These are phyloP conservation scores for Solanum habrochaites DNA, from an alignment of 257 asterid species.

Conservation along the genomic window DNA sequence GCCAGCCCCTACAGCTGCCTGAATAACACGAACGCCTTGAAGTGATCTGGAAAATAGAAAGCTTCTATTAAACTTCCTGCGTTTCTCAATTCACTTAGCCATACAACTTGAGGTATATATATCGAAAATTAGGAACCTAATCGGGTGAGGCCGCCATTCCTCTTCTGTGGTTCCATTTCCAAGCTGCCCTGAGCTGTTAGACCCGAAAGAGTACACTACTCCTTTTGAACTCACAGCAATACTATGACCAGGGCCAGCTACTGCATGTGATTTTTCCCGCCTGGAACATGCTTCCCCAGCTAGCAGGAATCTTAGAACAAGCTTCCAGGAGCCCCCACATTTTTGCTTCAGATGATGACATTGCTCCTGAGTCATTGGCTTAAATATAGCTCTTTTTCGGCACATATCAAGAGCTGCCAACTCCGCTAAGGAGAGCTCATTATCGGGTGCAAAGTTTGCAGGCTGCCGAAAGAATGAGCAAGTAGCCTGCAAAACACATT, in stretches of 20 bases:
- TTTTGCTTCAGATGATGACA: constrained; percentile 44
- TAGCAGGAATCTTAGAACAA: constrained; percentile 75
- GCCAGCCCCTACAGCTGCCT: constrained; percentile 92
- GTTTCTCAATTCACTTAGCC: not conserved
- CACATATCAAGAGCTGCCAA: constrained; percentile 99
- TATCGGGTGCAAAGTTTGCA: constrained; percentile 72
- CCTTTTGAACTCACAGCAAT: constrained; percentile 82
- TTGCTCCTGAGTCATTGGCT: constrained; percentile 66
- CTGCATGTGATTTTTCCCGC: constrained; percentile 91
- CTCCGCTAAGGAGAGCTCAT: constrained; percentile 84
- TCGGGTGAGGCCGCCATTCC: constrained; percentile 62
- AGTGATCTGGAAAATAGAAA: constrained; percentile 57
- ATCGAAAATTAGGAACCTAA: constrained; percentile 37
- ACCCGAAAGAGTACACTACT: constrained; percentile 80
- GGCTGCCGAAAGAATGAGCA: constrained; percentile 90
- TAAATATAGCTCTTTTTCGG: constrained; percentile 79
- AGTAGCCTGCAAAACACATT: constrained; percentile 61
- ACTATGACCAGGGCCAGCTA: constrained; percentile 99
- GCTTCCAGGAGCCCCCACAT: constrained; percentile 97
- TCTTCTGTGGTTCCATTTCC: constrained; percentile 83
- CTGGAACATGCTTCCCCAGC: constrained; percentile 90
- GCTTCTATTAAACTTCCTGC: constrained; percentile 5
- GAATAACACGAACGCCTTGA: constrained; percentile 80
- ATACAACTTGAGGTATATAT: not conserved
- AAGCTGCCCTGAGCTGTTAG: constrained; percentile 88